Evolutionary conservation across 129 eudicot species (phyloP), one percentile per base, ranked within the genome.

Genomic region (Chrysanthemum lavandulifolium): DNA sequence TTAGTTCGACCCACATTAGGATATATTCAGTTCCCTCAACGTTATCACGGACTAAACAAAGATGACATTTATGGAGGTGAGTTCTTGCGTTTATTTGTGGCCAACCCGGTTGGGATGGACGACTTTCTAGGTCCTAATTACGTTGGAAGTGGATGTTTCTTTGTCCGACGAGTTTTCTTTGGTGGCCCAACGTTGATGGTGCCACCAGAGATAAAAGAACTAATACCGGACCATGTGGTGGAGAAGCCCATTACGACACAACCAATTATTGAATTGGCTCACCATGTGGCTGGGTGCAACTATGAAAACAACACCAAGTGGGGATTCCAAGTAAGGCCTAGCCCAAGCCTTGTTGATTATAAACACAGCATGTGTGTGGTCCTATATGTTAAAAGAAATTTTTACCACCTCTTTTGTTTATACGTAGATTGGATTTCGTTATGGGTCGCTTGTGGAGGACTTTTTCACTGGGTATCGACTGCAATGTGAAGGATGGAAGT

Each of bases 391-490:
- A 70, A 25, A 16, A 21, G 51, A 31, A 7, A 36, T 29, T 61
- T n/a, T 59, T 6, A 18, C 56, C 3, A 13, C 47, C 49, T 29
- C 33, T 36, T 72, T 78, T 54, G 13, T 69, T n/a, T 43, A 64
- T 11, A 3, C 71, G 80, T 82, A 89, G 96, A 40, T 93, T 71
- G 97, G 98, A 2, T 84, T 90, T 56, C 73, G 84, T 21, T 94
- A 94, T 43, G 95, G 93, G 47, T 84, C 97, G 0, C 81, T 94
- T 73, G 90, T 88, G 21, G 98, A 94, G 85, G 98, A 94, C 72
- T 94, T 73, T 62, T 86, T 54, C 68, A 89, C 97, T 0, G 97
- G 98, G 53, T 90, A 82, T 48, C 67, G 76, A 33, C 36, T 94
- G 19, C 88, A 85, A 4, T 87, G 98, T 36, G 86, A 90, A 71